Evolutionary conservation across 1,284 basidiomycete genomes (phyloP).

Genomic region (Rhizoctonia solani): DNA sequence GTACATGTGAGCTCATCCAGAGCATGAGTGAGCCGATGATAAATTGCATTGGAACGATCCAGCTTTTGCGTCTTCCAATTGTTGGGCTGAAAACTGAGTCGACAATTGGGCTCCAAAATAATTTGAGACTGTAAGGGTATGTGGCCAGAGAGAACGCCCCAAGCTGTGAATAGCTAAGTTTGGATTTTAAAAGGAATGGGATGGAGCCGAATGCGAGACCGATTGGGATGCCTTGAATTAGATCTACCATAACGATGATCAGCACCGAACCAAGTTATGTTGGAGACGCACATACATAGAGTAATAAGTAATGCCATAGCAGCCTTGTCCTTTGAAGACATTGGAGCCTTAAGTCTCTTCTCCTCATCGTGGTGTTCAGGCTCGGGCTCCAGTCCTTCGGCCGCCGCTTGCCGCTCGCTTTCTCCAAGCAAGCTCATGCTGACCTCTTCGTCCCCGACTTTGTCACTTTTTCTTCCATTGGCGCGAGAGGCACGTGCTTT

Average conservation of each 20-base stretch:
- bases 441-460: constrained; percentile 55
- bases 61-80: constrained; percentile 91
- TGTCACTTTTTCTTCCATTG: constrained; percentile 2
- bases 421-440: constrained; percentile 66
- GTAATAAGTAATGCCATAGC: constrained; percentile 87
- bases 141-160: constrained; percentile 90
- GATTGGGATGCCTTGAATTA: constrained; percentile 95
- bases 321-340: constrained; percentile 76
- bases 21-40: constrained; percentile 89
- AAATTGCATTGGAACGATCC: constrained; percentile 98
- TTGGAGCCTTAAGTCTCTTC: constrained; percentile 46
- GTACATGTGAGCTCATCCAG: constrained; percentile 81
- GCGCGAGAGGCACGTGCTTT: neutral
- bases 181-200: constrained; percentile 89
- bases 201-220: constrained; percentile 77
- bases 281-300: constrained; percentile 67
- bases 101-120: constrained; percentile 97
- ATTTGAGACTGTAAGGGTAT: constrained; percentile 97
- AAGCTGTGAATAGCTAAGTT: constrained; percentile 95
- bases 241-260: constrained; percentile 56
- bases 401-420: constrained; percentile 57
- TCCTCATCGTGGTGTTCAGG: constrained; percentile 42
- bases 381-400: constrained; percentile 50
- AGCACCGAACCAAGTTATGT: constrained; percentile 17
- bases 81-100: constrained; percentile 85